A percentile compares a stretch with the other conserved stretches of the same genome.
Conservation (phyloP, 2,329 filamentous ascomycete genomes). For the Xenosphaeropsis pyriputrescens region DNA sequence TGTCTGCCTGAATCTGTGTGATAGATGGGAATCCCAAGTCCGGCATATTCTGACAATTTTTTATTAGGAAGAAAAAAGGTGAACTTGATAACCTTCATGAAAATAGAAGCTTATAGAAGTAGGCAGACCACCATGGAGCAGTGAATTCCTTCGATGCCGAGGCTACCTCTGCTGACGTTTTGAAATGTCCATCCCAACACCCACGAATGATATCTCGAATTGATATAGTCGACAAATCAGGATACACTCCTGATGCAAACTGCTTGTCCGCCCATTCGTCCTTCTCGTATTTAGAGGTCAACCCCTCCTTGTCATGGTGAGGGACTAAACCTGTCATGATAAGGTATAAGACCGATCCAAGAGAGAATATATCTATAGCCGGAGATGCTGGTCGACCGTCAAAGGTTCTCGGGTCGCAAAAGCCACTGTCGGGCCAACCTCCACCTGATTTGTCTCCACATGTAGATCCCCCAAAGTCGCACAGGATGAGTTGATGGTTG, state of each 20-base stretch:
- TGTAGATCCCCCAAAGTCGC: slow-evolving; percentile 6
- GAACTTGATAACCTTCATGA: no score
- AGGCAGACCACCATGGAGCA: no score
- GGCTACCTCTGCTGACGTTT: no score
- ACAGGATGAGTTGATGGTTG: slow-evolving; percentile 2
- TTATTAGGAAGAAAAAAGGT: no score
- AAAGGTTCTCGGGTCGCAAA: background rate
- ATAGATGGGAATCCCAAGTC: no score
- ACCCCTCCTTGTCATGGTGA: background rate
- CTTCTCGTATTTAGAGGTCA: background rate
- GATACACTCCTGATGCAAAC: background rate
- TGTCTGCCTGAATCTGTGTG: no score
- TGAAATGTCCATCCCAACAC: no score
- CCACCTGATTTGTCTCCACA: background rate
- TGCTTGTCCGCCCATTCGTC: background rate
- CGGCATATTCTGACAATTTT: no score
- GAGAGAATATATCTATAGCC: background rate
- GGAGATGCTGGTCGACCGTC: background rate
- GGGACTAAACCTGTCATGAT: background rate
- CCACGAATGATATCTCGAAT: no score
- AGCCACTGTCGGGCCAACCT: background rate
- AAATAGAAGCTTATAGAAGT: no score
- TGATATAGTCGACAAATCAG: background rate
- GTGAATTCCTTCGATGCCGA: no score
- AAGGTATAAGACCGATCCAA: background rate